These are phyloP conservation scores for Sporisorium exsertum DNA, from an alignment of 1,284 basidiomycete genomes.

Conservation along the genomic window DNA sequence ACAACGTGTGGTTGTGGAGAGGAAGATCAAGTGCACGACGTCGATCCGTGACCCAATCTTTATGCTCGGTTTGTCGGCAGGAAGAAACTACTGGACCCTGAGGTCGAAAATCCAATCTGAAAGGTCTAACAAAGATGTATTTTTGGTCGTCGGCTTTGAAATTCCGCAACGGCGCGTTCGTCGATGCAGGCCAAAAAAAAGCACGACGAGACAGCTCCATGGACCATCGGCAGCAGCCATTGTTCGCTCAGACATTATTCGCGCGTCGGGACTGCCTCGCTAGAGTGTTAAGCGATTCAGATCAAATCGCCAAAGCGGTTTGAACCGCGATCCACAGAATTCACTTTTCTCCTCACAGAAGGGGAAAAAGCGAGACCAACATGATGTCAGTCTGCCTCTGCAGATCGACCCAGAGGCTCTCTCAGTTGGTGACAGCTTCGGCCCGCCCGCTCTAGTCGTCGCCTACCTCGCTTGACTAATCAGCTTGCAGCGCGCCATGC, in stretches of 20 bases:
- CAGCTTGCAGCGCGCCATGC: too few species aligned
- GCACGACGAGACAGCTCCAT: neutral
- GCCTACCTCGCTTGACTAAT: neutral
- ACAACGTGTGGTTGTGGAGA: neutral
- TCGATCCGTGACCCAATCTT: neutral
- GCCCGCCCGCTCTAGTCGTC: too few species aligned
- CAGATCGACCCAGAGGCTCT: too few species aligned
- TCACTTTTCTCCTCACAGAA: neutral
- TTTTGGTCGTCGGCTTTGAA: neutral
- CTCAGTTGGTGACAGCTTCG: too few species aligned
- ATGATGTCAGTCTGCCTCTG: slow-evolving; percentile 15
- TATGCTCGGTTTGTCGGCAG: too few species aligned
- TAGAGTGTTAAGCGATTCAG: neutral
- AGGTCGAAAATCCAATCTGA: neutral
- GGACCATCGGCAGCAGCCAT: too few species aligned
- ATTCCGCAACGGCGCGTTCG: too few species aligned
- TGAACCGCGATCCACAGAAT: slow-evolving; percentile 6
- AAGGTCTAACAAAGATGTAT: neutral
- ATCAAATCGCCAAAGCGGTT: neutral
- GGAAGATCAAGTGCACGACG: neutral
- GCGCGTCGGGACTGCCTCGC: neutral
- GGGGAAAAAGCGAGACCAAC: slow-evolving; percentile 6
- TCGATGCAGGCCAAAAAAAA: neutral
- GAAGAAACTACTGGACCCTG: slow-evolving; percentile 5
- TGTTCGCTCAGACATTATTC: neutral